These are phyloP conservation scores for Coniosporium tulheliwenetii DNA, from an alignment of 2,329 filamentous ascomycete species.

Conservation along the genomic window DNA sequence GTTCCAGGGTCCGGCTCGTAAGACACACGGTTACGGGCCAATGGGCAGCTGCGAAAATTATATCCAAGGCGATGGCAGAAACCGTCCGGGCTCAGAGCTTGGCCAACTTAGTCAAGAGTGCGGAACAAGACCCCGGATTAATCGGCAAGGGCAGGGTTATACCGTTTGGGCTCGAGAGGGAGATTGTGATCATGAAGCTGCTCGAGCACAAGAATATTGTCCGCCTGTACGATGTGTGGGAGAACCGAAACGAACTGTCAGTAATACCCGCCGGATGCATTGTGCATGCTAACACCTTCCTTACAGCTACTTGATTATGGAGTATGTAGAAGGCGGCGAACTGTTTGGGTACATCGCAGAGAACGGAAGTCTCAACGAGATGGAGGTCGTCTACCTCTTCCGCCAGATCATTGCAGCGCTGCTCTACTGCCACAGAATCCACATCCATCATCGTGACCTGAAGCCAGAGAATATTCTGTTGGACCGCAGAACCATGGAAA, in stretches of 20 bases:
- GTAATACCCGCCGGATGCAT: slow-evolving; percentile 14
- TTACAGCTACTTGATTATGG: slow-evolving; percentile 76
- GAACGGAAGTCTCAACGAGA: slow-evolving; percentile 59
- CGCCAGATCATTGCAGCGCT: slow-evolving; percentile 87
- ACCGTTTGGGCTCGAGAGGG: slow-evolving; percentile 79
- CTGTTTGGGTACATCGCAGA: slow-evolving; percentile 74
- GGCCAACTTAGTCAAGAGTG: slow-evolving; percentile 63
- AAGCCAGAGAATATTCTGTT: slow-evolving; percentile 96
- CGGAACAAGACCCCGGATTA: slow-evolving; percentile 35
- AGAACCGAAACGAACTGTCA: slow-evolving; percentile 88
- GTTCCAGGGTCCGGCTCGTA: slow-evolving; percentile 73
- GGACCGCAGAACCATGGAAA: slow-evolving; percentile 49
- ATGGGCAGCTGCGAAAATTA: slow-evolving; percentile 85
- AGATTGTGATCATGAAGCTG: slow-evolving; percentile 93
- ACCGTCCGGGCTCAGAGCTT: slow-evolving; percentile 76
- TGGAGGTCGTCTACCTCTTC: slow-evolving; percentile 70
- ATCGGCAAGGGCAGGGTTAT: slow-evolving; percentile 49
- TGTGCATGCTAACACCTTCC: slow-evolving; percentile 3
- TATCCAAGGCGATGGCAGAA: slow-evolving; percentile 63
- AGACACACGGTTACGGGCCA: slow-evolving; percentile 66
- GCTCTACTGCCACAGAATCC: slow-evolving; percentile 83
- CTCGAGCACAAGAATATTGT: slow-evolving; percentile 93
- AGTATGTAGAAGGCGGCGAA: slow-evolving; percentile 75
- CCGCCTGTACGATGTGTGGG: slow-evolving; percentile 91
- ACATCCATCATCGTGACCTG: slow-evolving; percentile 89